A percentile compares a stretch with the other conserved stretches of the same genome.
Evolutionary conservation across 495 filamentous ascomycete genomes (phyloP).

Genomic region (Penicillium egyptiacum): DNA sequence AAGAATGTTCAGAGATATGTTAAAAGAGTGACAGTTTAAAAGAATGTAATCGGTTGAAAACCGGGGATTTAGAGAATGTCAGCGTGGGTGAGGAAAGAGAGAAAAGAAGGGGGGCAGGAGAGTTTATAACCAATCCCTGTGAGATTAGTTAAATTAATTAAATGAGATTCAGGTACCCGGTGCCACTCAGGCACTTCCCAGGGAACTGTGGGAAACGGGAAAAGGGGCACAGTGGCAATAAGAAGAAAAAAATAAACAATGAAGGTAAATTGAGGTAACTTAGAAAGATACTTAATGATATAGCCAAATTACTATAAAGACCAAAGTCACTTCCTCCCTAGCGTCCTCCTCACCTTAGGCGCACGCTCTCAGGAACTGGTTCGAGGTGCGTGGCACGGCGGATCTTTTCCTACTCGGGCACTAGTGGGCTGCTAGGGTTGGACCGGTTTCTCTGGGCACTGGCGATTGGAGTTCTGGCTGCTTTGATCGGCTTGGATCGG

Average conservation of each 20-base stretch:
- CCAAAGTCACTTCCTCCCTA: conserved; percentile 9
- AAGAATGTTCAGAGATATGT: conserved; percentile 24
- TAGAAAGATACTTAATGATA: not conserved
- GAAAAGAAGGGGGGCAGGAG: conserved; percentile 11
- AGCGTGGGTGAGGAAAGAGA: conserved; percentile 21
- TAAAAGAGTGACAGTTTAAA: conserved; percentile 38
- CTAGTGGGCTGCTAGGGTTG: conserved; percentile 11
- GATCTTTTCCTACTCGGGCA: conserved; percentile 21
- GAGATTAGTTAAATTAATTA: conserved; percentile 1
- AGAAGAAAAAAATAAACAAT: not conserved
- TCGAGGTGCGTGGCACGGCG: conserved; percentile 9
- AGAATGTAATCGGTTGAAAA: conserved; percentile 55
- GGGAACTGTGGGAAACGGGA: conserved; percentile 1
- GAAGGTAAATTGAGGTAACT: not conserved
- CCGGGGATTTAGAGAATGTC: conserved; percentile 33
- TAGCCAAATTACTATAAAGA: not conserved
- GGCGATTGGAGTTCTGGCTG: conserved; percentile 13
- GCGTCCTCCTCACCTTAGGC: conserved; percentile 4
- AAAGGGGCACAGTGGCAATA: conserved; percentile 21
- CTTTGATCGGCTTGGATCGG: conserved; percentile 6
- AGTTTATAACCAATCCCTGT: conserved; percentile 17
- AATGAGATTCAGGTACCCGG: conserved; percentile 30
- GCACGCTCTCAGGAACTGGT: conserved; percentile 2
- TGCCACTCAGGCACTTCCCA: conserved; percentile 15
- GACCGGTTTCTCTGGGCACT: conserved; percentile 6